Evolutionary conservation across 768 basidiomycete genomes (phyloP).

Genomic region (Mycena vulgaris): DNA sequence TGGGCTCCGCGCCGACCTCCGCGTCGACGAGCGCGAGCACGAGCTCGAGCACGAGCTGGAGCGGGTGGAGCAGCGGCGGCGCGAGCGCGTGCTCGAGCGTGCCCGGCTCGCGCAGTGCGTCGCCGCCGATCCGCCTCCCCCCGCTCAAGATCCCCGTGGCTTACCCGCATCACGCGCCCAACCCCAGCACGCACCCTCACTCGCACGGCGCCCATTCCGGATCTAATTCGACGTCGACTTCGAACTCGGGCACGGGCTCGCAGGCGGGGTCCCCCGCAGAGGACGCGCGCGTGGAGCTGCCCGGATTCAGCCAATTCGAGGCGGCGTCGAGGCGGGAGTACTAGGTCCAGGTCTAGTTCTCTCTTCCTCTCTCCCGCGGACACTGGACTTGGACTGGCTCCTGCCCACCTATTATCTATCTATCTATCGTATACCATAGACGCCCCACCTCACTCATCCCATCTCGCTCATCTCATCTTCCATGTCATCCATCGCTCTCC

Average conservation of each 20-base stretch:
- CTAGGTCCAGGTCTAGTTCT: not conserved
- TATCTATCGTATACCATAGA: not conserved
- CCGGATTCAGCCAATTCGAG: conserved; percentile 76
- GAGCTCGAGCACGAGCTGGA: conserved; percentile 12
- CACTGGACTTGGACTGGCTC: not conserved
- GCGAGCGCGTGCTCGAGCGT: not conserved
- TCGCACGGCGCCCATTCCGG: not conserved
- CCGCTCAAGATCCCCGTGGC: conserved; percentile 66
- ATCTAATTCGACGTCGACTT: not conserved
- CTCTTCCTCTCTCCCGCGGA: not conserved
- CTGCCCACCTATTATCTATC: not conserved
- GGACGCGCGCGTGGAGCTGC: conserved; percentile 62
- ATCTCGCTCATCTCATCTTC: not conserved
- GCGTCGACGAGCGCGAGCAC: not conserved
- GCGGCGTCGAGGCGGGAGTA: conserved; percentile 57
- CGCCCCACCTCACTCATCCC: not conserved
- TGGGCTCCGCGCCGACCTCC: conserved; percentile 17
- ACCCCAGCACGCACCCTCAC: too few relatives aligned
- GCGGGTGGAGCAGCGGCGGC: conserved; percentile 20
- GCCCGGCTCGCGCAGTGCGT: conserved; percentile 44
- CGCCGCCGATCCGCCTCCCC: conserved; percentile 81
- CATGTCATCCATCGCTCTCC: not conserved
- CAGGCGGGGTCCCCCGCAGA: not conserved
- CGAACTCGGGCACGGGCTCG: not conserved
- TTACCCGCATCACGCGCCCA: not conserved